phyloP scores from a whole-genome alignment of 2,329 filamentous ascomycete genomes.

The Pseudonectria buxi region DNA sequence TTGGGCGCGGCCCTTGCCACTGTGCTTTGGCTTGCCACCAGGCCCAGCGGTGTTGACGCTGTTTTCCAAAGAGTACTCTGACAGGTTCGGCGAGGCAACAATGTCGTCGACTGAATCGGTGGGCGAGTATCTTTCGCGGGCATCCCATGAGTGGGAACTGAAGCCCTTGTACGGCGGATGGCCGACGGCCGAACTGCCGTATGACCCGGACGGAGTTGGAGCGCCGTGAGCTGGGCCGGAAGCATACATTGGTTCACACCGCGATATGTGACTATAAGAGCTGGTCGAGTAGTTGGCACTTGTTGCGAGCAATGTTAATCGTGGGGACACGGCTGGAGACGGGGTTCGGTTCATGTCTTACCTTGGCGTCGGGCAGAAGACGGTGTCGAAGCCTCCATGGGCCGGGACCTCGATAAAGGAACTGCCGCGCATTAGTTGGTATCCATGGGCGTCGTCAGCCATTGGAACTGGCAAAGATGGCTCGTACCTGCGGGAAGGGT shows the following conservation, averaged over 20 bases:
- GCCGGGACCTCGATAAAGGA: conserved; percentile 25
- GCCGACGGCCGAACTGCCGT: conserved; percentile 21
- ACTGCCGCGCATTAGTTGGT: conserved; percentile 23
- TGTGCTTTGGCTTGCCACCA: conserved; percentile 37
- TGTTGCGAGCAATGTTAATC: conserved; percentile 29
- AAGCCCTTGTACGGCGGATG: conserved; percentile 35
- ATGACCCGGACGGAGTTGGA: conserved; percentile 35
- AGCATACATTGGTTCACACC: conserved; percentile 34
- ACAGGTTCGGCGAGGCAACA: conserved; percentile 50
- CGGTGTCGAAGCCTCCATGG: conserved; percentile 30
- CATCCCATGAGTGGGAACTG: conserved; percentile 40
- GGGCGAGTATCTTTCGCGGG: conserved; percentile 46
- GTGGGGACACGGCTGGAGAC: conserved; percentile 12
- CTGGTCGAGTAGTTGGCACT: conserved; percentile 38
- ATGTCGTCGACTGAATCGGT: conserved; percentile 54
- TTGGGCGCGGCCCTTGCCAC: conserved; percentile 48
- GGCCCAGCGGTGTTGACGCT: conserved; percentile 33
- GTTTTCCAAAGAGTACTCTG: conserved; percentile 54
- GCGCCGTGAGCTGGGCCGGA: conserved; percentile 35
- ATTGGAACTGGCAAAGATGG: conserved; percentile 4
- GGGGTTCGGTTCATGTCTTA: conserved; percentile 23
- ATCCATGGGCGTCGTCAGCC: conserved; percentile 6
- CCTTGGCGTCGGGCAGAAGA: conserved; percentile 32
- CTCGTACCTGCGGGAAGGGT: conserved; percentile 46
- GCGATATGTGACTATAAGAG: conserved; percentile 31